Base-by-base conservation (phyloP, 257 asterid species). In the Avicennia marina region DNA sequence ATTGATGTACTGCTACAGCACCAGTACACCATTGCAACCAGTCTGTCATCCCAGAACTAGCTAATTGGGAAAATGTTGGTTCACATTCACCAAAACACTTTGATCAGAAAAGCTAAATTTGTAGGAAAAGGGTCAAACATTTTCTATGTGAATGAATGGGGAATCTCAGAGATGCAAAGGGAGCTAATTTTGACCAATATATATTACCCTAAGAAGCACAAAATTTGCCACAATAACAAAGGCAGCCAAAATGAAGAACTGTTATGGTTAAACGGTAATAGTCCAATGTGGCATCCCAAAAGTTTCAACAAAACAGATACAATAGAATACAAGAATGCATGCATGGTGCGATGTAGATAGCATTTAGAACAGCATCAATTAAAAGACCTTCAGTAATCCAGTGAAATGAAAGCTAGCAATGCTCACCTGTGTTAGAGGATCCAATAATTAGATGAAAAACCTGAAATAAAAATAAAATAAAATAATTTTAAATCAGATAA, bases 371-470 rank as follows among this genome's bases (percentile, higher is more conserved):
- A 32, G 48, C 59, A 55, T 64, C 49, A 60, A 38, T 52, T 57
- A 21, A 26, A 67, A 60, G 40, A 21, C 22, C 15, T n/a, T 8
- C 11, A 6, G 21, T 36, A 49, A 58, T 12, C 19, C n/a, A 56
- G 62, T 24, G 15, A 58, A 45, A 15, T 21, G 26, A 62, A 65
- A 17, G 38, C 26, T 44, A 65, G 49, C 34, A 62, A 48, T 57
- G 58, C 95, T 81, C 80, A 91, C 98, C 95, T 69, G 81, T 68
- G 70, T 88, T 91, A 31, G 94, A 85, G 52, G 81, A 78, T 74
- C 98, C 98, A 36, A 91, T 91, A 83, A 91, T 65, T 32, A 91
- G 71, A 80, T 91, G 98, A 67, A 91, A 80, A 75, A 88, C 96
- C 98, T 91, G 95, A 79, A 80, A 78, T 11, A 34, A 61, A 58